Percentiles rank a stretch among this genome's conserved stretches.
These are phyloP conservation scores for Pseudozyma sp. DNA, from an alignment of 1,284 basidiomycete species.

Conservation along the genomic window DNA sequence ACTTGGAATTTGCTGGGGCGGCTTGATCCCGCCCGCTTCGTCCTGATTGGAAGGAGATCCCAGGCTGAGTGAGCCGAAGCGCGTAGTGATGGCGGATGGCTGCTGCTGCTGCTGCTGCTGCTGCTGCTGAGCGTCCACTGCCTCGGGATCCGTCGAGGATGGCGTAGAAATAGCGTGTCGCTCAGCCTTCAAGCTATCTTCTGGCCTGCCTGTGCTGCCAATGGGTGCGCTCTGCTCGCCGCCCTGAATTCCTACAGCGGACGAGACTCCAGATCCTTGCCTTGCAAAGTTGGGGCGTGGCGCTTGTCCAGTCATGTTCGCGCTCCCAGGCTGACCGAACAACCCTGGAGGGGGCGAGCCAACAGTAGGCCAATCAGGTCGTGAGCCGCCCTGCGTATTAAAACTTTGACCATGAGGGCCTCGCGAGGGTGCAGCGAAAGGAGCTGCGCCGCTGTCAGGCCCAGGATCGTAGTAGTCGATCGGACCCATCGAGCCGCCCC, in stretches of 20 bases:
- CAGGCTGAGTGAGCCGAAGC: constrained; percentile 53
- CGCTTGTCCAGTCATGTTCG: background rate
- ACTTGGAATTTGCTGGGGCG: constrained; percentile 32
- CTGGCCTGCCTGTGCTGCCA: constrained; percentile 18
- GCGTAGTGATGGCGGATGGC: constrained; percentile 17
- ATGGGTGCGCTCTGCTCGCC: constrained; percentile 11
- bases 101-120: constrained; percentile 8
- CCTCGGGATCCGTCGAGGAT: constrained; percentile 31
- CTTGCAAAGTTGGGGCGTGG: constrained; percentile 37
- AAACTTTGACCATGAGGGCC: constrained; percentile 7
- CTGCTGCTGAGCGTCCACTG: constrained; percentile 15
- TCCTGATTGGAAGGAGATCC: constrained; percentile 42
- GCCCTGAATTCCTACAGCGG: constrained; percentile 7
- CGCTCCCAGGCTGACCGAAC: constrained; percentile 7
- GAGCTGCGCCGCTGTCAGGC: constrained; percentile 33
- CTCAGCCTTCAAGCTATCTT: constrained; percentile 41
- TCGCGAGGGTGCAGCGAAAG: constrained; percentile 22
- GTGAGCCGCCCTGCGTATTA: constrained; percentile 13
- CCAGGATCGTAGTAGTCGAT: constrained; percentile 59
- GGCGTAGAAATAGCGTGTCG: constrained; percentile 22
- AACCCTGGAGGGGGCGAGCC: constrained; percentile 55
- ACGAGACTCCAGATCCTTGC: constrained; percentile 38
- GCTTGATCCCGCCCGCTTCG: constrained; percentile 9
- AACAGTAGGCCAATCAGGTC: constrained; percentile 53
- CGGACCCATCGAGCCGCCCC: constrained; percentile 56